These are phyloP conservation scores for Fagopyrum homotropicum DNA, from an alignment of 148 eudicot genomes.

Conservation along the genomic window DNA sequence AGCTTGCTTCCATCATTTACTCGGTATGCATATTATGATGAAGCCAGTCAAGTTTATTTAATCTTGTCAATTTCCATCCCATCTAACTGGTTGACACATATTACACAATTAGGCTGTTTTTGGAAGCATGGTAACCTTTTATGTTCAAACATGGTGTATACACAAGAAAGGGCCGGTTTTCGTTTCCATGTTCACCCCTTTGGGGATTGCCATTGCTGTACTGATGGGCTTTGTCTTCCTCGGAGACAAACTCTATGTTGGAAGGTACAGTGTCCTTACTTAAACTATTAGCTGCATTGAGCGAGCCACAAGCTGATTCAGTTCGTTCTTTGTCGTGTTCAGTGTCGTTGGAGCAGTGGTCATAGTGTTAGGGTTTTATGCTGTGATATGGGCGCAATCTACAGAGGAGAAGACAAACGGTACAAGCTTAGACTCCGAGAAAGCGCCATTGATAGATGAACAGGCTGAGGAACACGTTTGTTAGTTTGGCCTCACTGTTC, in stretches of 20 bases:
- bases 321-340: background rate
- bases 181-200: conserved; percentile 45
- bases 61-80: background rate
- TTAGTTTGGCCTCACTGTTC: background rate
- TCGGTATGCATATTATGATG: conserved; percentile 29
- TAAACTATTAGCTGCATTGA: background rate
- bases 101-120: conserved; percentile 23
- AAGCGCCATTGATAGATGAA: conserved; percentile 1
- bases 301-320: background rate
- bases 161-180: conserved; percentile 43
- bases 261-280: conserved; percentile 18
- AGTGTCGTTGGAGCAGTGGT: conserved; percentile 9
- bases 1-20: conserved; percentile 34
- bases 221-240: conserved; percentile 33
- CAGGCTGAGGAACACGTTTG: background rate
- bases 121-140: conserved; percentile 22
- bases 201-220: conserved; percentile 40
- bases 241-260: conserved; percentile 29
- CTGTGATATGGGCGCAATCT: conserved; percentile 10
- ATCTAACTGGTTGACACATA: background rate
- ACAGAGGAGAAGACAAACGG: conserved; percentile 8
- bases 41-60: background rate
- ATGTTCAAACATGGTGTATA: conserved; percentile 37
- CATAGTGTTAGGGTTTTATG: conserved; percentile 12
- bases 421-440: background rate